phyloP scores from a whole-genome alignment of 140 eudicot genomes.

The Anethum foeniculum region DNA sequence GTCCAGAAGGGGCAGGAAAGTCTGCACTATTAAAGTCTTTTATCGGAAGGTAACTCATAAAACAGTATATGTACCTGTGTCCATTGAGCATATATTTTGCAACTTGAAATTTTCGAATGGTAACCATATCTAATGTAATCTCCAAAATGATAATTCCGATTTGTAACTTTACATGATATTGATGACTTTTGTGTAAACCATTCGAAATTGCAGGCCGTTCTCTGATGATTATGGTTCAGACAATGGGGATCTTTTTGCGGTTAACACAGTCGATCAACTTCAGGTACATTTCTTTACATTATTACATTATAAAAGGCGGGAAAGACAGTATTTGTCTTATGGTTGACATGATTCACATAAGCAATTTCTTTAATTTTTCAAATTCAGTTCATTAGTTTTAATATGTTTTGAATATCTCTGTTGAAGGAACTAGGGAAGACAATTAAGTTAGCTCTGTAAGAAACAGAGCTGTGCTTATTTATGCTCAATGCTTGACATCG shows the following conservation, averaged over 20 bases:
- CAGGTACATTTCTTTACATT: slow-evolving; percentile 33
- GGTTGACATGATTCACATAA: background rate
- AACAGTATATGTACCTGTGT: background rate
- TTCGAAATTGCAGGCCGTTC: slow-evolving; percentile 51
- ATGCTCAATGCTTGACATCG: background rate
- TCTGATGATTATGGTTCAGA: slow-evolving; percentile 55
- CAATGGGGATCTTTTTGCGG: slow-evolving; percentile 65
- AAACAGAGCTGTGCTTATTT: background rate
- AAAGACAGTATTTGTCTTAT: background rate
- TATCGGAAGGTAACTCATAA: slow-evolving; percentile 61
- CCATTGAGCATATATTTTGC: background rate
- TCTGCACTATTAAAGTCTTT: slow-evolving; percentile 62
- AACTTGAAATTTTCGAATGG: background rate
- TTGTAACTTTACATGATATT: slow-evolving; percentile 5
- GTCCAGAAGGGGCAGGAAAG: slow-evolving; percentile 79
- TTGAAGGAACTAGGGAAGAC: background rate
- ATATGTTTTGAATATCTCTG: background rate
- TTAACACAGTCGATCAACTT: slow-evolving; percentile 59
- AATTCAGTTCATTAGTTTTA: background rate
- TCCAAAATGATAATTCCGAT: background rate
- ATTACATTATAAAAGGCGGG: background rate
- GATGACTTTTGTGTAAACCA: slow-evolving; percentile 6
- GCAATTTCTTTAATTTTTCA: too few relatives aligned
- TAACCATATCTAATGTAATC: background rate
- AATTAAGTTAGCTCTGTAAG: background rate